A percentile compares a stretch with the other conserved stretches of the same genome.
These are phyloP conservation scores for Erythrobasidium hasegawianum DNA, from an alignment of 1,284 basidiomycete species.

Conservation along the genomic window DNA sequence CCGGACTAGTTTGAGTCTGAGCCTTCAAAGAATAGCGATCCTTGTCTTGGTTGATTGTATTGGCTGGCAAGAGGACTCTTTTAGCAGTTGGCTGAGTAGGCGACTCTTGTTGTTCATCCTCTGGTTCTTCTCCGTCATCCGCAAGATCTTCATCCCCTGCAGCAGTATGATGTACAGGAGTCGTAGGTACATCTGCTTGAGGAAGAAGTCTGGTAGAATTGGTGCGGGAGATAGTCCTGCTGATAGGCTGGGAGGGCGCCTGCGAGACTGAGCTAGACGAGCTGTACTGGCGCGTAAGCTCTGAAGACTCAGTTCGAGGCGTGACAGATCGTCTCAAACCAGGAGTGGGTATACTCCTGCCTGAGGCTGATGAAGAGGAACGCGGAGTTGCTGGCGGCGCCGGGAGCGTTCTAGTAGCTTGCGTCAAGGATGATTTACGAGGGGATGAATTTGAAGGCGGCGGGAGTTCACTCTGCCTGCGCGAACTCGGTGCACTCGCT, in stretches of 20 bases:
- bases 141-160: too few species aligned
- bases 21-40: too few species aligned
- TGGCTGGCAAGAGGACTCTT: too few species aligned
- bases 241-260: background rate
- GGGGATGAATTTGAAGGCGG: background rate
- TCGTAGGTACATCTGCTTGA: too few species aligned
- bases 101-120: too few species aligned
- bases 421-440: constrained; percentile 4
- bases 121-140: too few species aligned
- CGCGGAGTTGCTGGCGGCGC: constrained; percentile 9
- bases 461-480: constrained; percentile 4
- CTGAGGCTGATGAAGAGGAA: background rate
- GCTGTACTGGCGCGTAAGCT: background rate
- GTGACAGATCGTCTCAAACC: background rate
- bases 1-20: too few species aligned
- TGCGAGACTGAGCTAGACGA: background rate
- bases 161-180: too few species aligned
- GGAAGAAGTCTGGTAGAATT: background rate
- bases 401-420: background rate
- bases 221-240: background rate
- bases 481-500: background rate
- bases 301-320: background rate
- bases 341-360: background rate
- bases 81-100: too few species aligned
- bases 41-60: too few species aligned